Evolutionary conservation across 768 basidiomycete species (phyloP).

Genomic region (Neoboletus brunneissimus): DNA sequence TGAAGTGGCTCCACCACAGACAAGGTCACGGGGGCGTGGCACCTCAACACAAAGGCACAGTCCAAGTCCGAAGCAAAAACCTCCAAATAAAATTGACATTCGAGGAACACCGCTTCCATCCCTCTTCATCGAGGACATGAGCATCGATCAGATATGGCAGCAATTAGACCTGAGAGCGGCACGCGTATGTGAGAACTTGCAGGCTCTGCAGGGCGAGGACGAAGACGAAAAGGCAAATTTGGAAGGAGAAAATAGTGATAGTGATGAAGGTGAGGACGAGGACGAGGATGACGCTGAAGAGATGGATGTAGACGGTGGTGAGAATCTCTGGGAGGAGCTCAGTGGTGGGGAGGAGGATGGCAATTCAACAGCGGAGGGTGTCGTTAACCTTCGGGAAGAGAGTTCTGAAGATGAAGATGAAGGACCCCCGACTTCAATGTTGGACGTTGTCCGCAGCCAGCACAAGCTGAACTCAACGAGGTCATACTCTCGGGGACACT

Average conservation of each 20-base stretch:
- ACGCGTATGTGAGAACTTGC: conserved; percentile 66
- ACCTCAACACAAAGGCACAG: conserved; percentile 40
- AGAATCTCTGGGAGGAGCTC: conserved; percentile 28
- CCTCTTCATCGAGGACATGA: conserved; percentile 77
- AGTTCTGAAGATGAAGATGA: conserved; percentile 37
- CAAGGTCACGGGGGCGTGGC: conserved; percentile 60
- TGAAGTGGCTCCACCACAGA: conserved; percentile 68
- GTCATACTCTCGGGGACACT: conserved; percentile 30
- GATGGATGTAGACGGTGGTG: conserved; percentile 25
- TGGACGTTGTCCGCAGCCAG: conserved; percentile 27
- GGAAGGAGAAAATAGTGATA: conserved; percentile 13
- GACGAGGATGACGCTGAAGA: conserved; percentile 35
- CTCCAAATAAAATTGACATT: conserved; percentile 34
- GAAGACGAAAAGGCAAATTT: conserved; percentile 24
- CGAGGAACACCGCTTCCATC: conserved; percentile 69
- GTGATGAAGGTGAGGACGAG: conserved; percentile 29
- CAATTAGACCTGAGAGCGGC: conserved; percentile 84
- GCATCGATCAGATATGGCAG: conserved; percentile 87
- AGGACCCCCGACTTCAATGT: conserved; percentile 21
- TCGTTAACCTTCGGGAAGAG: conserved; percentile 37
- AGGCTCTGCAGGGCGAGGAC: conserved; percentile 57
- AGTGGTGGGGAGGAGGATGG: conserved; percentile 22
- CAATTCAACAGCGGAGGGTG: conserved; percentile 26
- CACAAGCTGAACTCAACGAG: conserved; percentile 21
- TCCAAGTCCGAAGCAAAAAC: conserved; percentile 36